A percentile compares a stretch with the other conserved stretches of the same genome.
These are phyloP conservation scores for Mimosa pudica DNA, from an alignment of 306 rosid genomes.

Conservation along the genomic window DNA sequence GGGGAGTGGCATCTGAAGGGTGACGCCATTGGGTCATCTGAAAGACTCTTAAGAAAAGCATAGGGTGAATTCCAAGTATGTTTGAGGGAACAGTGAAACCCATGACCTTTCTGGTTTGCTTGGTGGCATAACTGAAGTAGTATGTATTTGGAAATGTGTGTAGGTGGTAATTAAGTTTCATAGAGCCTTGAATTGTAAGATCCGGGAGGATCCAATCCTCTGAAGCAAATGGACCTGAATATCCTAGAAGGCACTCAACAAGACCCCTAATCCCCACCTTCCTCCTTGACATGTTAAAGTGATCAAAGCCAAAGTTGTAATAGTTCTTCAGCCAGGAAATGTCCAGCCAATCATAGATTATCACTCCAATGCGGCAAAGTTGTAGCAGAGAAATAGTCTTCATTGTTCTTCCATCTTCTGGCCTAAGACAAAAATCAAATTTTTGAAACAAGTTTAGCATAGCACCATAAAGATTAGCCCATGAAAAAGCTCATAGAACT, in stretches of 20 bases:
- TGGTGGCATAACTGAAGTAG: conserved; percentile 95
- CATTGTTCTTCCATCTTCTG: conserved; percentile 86
- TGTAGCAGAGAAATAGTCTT: conserved; percentile 80
- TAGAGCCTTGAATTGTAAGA: conserved; percentile 95
- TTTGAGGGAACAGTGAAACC: conserved; percentile 84
- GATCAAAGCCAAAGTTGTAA: conserved; percentile 95
- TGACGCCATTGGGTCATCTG: conserved; percentile 96
- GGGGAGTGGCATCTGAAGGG: conserved; percentile 80
- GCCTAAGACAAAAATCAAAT: conserved; percentile 55
- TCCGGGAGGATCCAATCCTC: conserved; percentile 98
- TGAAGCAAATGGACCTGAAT: conserved; percentile 85
- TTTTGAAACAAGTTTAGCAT: conserved; percentile 34
- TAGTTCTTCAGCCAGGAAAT: conserved; percentile 81
- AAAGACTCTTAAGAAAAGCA: conserved; percentile 82
- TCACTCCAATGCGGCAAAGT: conserved; percentile 82
- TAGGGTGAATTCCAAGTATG: conserved; percentile 72
- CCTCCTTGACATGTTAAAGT: conserved; percentile 82
- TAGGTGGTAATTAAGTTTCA: conserved; percentile 54
- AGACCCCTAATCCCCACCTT: conserved; percentile 83
- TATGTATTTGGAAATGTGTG: conserved; percentile 81
- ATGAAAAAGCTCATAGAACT: not conserved
- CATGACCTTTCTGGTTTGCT: conserved; percentile 75
- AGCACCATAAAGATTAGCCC: conserved; percentile 17
- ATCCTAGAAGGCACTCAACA: conserved; percentile 72
- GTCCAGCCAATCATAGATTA: conserved; percentile 90